Conservation (phyloP, 2,329 filamentous ascomycete genomes). For the Epichloe gansuensis region DNA sequence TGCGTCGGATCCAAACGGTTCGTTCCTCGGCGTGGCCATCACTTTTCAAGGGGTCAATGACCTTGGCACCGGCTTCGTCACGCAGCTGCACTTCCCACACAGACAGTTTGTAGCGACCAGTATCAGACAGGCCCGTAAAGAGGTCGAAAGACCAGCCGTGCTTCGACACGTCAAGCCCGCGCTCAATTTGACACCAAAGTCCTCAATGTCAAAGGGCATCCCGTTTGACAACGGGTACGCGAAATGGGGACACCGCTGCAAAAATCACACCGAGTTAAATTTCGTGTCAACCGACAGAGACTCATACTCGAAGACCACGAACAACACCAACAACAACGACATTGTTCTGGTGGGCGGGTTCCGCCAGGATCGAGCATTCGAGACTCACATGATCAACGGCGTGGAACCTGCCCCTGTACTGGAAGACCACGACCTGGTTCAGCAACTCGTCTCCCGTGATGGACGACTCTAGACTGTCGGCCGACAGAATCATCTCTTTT, state of each 20-base stretch:
- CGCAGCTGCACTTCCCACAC: slow-evolving; percentile 53
- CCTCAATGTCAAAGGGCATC: slow-evolving; percentile 57
- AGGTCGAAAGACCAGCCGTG: slow-evolving; percentile 63
- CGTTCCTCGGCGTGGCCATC: slow-evolving; percentile 9
- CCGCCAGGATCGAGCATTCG: neutral
- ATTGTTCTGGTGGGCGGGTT: neutral
- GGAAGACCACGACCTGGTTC: slow-evolving; percentile 54
- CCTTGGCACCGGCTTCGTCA: slow-evolving; percentile 1
- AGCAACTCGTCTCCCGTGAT: slow-evolving; percentile 22
- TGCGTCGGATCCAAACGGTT: slow-evolving; percentile 33
- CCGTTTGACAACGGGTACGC: slow-evolving; percentile 54
- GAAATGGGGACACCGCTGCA: slow-evolving; percentile 53
- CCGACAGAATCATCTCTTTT: slow-evolving; percentile 18
- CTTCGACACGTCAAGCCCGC: slow-evolving; percentile 53
- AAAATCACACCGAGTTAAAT: too few relatives aligned
- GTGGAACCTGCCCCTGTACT: slow-evolving; percentile 50
- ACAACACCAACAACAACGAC: neutral
- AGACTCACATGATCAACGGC: slow-evolving; percentile 53
- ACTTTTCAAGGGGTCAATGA: slow-evolving; percentile 1
- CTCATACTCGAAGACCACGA: too few relatives aligned
- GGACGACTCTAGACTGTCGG: slow-evolving; percentile 6
- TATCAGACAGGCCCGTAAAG: slow-evolving; percentile 48
- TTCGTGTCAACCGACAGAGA: too few relatives aligned
- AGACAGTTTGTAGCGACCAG: slow-evolving; percentile 47
- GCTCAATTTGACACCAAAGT: slow-evolving; percentile 53